These are phyloP conservation scores for Fragilariopsis cylindrus DNA, from an alignment of 108 stramenopile genomes.

Conservation along the genomic window DNA sequence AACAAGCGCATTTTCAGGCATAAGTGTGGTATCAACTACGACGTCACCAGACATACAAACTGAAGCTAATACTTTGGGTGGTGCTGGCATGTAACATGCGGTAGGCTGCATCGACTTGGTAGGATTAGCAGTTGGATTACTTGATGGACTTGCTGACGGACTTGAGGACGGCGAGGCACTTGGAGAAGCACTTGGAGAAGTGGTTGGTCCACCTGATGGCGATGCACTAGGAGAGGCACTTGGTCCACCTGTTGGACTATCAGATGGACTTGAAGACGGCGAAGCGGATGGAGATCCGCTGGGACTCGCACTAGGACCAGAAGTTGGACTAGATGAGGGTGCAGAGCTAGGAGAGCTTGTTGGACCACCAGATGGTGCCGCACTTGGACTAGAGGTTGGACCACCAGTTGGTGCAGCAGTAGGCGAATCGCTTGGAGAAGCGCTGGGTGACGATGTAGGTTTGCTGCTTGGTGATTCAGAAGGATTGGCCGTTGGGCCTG, in stretches of 20 bases:
- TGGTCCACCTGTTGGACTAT: background rate
- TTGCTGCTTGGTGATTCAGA: slow-evolving; percentile 2
- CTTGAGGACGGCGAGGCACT: background rate
- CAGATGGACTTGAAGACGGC: background rate
- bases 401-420: background rate
- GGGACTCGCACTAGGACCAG: background rate
- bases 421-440: background rate
- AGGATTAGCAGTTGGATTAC: slow-evolving; percentile 2
- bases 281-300: background rate
- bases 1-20: background rate
- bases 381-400: background rate
- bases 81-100: background rate
- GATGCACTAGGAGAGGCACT: background rate
- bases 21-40: background rate
- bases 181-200: background rate
- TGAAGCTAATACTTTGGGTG: slow-evolving; percentile 2
- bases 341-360: background rate
- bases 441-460: background rate
- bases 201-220: background rate
- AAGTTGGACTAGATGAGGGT: background rate
- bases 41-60: background rate
- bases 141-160: background rate
- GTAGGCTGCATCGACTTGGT: slow-evolving; percentile 6
- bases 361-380: background rate
- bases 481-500: background rate